A percentile compares a stretch with the other conserved stretches of the same genome.
Evolutionary conservation across 352 stramenopile genomes (phyloP).

Genomic region (Pythium volutum): DNA sequence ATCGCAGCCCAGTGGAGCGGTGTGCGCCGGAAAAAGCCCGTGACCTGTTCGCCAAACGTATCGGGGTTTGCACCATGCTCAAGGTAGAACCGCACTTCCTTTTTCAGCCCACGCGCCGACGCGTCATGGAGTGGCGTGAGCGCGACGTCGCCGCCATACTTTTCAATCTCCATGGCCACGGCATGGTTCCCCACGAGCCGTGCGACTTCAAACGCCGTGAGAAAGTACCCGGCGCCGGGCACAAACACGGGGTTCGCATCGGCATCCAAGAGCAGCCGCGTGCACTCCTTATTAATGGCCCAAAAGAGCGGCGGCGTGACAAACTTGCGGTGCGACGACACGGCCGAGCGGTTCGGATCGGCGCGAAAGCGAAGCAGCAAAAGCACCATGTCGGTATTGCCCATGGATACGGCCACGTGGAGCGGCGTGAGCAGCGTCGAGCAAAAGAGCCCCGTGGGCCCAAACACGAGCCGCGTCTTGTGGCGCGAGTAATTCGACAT

Average conservation of each 20-base stretch:
- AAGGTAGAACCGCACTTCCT: constrained; percentile 64
- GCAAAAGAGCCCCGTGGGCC: constrained; percentile 49
- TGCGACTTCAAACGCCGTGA: constrained; percentile 74
- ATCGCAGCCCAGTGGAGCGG: constrained; percentile 83
- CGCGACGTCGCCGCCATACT: constrained; percentile 74
- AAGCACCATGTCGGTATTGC: constrained; percentile 62
- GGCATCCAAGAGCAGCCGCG: constrained; percentile 57
- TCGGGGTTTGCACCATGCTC: constrained; percentile 66
- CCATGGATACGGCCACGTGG: constrained; percentile 69
- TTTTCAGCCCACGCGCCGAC: constrained; percentile 45
- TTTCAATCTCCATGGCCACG: constrained; percentile 69
- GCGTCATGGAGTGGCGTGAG: constrained; percentile 74
- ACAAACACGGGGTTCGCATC: constrained; percentile 68
- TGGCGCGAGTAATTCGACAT: constrained; percentile 40
- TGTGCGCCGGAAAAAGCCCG: constrained; percentile 60
- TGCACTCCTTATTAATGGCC: constrained; percentile 66
- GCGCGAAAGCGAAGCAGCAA: constrained; percentile 58
- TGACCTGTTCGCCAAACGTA: constrained; percentile 65
- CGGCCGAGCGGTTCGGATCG: constrained; percentile 49
- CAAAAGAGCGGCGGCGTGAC: constrained; percentile 68
- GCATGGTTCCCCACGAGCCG: constrained; percentile 58
- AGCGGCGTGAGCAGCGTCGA: constrained; percentile 69
- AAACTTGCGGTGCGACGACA: constrained; percentile 57
- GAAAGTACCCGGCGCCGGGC: constrained; percentile 46
- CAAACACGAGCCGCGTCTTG: constrained; percentile 47